Evolutionary conservation across 306 rosid genomes (phyloP), one percentile per base, ranked within the genome.

Genomic region (Lablab purpureus): DNA sequence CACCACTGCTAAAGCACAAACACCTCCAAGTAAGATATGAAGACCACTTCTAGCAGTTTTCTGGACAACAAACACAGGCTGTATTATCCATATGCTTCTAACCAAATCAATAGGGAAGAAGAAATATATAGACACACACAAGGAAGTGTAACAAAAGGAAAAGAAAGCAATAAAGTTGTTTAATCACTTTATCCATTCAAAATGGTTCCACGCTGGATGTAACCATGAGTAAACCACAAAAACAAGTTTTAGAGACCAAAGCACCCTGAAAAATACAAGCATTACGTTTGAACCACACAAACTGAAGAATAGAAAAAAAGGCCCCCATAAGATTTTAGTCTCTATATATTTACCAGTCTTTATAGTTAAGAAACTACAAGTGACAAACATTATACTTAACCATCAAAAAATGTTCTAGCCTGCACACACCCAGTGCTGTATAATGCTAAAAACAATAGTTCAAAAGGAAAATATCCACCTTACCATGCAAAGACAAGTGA

Each of bases 1-100:
- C 85, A 95, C 99, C 45, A 95, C 93, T 25, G 99, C 85, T 80
- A 95, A 88, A 82, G 99, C 99, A 84, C 99, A 95, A 73, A 95
- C 83, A 63, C 99, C 97, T 69, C 99, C 99, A 45, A 95, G 98
- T 46, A 95, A 91, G 87, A 95, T 90, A 80, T 90, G 98, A 81
- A 95, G 98, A 75, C 99, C 99, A 84, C 96, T 88, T 81, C 15
- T 90, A 41, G 99, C 99, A 73, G 98, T 91, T 88, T 89, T 92
- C 99, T 95, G 91, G 84, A 89, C 81, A 81, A 80, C 15, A 86
- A 73, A 63, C 51, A 52, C 36, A 32, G 51, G 47, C 54, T 43
- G 46, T 17, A n/a, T 84, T n/a, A 82, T 23, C 77, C 34, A 41
- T 5, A 32, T 70, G 71, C 77, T 52, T 32, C 74, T 14, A 59